Conservation (phyloP, 2,329 filamentous ascomycete species). For the Trichoderma sp. region DNA sequence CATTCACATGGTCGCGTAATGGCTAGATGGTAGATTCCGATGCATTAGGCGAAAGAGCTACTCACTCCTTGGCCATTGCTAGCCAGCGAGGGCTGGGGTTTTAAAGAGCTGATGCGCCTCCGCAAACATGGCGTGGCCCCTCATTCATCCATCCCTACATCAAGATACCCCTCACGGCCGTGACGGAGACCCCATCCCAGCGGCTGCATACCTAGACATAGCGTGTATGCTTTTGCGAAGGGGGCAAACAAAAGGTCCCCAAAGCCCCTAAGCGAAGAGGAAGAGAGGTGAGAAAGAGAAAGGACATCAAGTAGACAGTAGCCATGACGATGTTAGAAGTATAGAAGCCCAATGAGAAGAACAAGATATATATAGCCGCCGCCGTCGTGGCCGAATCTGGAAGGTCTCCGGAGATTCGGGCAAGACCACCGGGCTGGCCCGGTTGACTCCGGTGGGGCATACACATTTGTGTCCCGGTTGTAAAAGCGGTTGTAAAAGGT, state of each 20-base stretch:
- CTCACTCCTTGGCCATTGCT: slow-evolving; percentile 6
- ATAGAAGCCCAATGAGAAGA: background rate
- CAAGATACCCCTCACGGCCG: slow-evolving; percentile 20
- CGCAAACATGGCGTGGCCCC: slow-evolving; percentile 24
- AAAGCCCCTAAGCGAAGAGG: background rate
- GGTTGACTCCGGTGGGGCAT: slow-evolving; percentile 10
- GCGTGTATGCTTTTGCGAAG: slow-evolving; percentile 6
- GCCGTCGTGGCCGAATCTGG: slow-evolving; percentile 3
- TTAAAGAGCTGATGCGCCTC: slow-evolving; percentile 20
- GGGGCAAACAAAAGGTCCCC: background rate
- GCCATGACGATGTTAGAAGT: background rate
- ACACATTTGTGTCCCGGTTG: background rate
- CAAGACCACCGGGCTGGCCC: slow-evolving; percentile 14
- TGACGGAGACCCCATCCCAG: slow-evolving; percentile 15
- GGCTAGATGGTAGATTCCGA: slow-evolving; percentile 13
- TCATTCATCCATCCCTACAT: slow-evolving; percentile 16
- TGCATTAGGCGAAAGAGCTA: slow-evolving; percentile 18
- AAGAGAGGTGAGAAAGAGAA: background rate
- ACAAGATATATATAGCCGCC: background rate
- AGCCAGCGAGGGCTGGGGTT: slow-evolving; percentile 16
- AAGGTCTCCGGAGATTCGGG: slow-evolving; percentile 25
- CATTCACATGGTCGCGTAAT: slow-evolving; percentile 6
- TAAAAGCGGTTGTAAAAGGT: background rate
- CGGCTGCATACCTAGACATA: slow-evolving; percentile 16
- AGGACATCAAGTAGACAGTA: background rate